phyloP scores from a whole-genome alignment of 1,284 basidiomycete species.

The Apiotrichum siamense region DNA sequence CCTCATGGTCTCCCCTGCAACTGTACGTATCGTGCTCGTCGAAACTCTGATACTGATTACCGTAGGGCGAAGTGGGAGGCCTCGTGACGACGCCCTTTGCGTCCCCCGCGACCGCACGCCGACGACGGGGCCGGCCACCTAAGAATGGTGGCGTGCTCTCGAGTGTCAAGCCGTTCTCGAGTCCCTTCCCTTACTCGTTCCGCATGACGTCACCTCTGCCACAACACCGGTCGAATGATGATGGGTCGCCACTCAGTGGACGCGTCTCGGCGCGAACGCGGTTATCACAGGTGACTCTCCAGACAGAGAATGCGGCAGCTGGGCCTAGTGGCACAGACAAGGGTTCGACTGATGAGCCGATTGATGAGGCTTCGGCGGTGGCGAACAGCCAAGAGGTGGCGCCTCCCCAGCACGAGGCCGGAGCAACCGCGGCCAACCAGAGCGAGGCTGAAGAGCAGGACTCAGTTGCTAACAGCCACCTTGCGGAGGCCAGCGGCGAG shows the following conservation, averaged over 20 bases:
- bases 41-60: too few relatives aligned
- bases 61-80: conserved; percentile 1
- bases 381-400: too few relatives aligned
- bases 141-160: conserved; percentile 13
- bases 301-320: neutral
- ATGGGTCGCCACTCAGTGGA: neutral
- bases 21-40: conserved; percentile 6
- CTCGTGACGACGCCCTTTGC: conserved; percentile 22
- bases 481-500: conserved; percentile 1
- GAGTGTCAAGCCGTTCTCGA: conserved; percentile 1
- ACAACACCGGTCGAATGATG: too few relatives aligned
- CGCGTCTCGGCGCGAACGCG: too few relatives aligned
- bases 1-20: conserved; percentile 6
- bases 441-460: neutral
- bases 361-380: neutral
- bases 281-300: too few relatives aligned
- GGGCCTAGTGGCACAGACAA: neutral
- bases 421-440: neutral
- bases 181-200: conserved; percentile 1
- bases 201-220: neutral
- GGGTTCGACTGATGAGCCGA: neutral
- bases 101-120: conserved; percentile 32
- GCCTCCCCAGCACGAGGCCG: too few relatives aligned
- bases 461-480: too few relatives aligned
- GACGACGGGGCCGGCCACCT: conserved; percentile 31